Conservation (phyloP, 1,139 yeast genomes). For the Hyphopichia khmerensis region DNA sequence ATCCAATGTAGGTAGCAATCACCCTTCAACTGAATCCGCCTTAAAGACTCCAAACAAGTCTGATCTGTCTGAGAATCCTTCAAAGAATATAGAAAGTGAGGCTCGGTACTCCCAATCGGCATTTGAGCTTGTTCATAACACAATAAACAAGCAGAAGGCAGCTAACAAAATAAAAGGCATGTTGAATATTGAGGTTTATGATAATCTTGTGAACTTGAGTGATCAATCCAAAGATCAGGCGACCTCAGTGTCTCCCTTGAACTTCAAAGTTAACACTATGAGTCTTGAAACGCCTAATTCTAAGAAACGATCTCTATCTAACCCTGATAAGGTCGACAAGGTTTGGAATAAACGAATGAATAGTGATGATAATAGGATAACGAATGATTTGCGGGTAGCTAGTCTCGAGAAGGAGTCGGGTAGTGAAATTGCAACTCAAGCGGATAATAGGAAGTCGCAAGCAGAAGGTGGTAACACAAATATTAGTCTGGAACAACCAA, state of each 20-base stretch:
- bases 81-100: neutral
- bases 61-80: neutral
- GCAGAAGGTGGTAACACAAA: too few relatives aligned
- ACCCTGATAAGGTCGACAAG: constrained; percentile 1
- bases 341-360: constrained; percentile 10
- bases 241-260: constrained; percentile 6
- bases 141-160: constrained; percentile 2
- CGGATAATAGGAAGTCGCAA: too few relatives aligned
- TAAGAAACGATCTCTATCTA: constrained; percentile 1
- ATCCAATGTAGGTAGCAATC: too few relatives aligned
- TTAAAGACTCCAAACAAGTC: neutral
- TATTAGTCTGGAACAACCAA: too few relatives aligned
- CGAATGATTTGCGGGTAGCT: neutral
- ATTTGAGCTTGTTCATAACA: constrained; percentile 9
- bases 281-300: constrained; percentile 7
- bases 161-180: constrained; percentile 10
- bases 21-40: too few relatives aligned
- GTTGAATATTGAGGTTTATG: constrained; percentile 10
- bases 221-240: neutral
- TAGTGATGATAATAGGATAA: neutral
- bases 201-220: constrained; percentile 1
- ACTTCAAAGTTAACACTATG: constrained; percentile 6
- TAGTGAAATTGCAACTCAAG: neutral
- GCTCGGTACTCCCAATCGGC: constrained; percentile 15
- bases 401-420: too few relatives aligned